Evolutionary conservation across 495 filamentous ascomycete species (phyloP).

Genomic region (Tuber borchii): DNA sequence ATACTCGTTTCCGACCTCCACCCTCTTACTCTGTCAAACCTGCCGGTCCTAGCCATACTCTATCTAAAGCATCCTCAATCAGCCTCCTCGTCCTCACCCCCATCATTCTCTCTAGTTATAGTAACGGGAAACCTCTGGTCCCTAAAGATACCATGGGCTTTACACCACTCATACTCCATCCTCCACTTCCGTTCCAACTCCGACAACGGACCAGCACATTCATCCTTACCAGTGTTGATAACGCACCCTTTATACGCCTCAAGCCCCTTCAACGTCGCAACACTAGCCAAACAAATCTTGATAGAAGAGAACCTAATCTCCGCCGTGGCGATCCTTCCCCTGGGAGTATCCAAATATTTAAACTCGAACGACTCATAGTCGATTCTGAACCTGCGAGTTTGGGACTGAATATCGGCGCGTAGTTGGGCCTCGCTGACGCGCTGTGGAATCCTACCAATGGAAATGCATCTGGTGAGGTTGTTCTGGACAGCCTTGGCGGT

Average conservation of each 20-base stretch:
- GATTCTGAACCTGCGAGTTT: not conserved
- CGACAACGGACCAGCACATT: constrained; percentile 2
- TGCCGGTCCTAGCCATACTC: not conserved
- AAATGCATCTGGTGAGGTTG: not conserved
- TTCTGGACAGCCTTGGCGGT: not conserved
- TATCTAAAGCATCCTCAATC: not conserved
- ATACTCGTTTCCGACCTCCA: not conserved
- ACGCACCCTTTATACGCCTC: not conserved
- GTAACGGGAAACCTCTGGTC: not conserved
- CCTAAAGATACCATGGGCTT: not conserved
- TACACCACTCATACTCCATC: not conserved
- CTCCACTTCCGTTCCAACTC: constrained; percentile 11
- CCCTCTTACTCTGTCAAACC: not conserved
- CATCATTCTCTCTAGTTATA: not conserved
- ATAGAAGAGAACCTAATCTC: not conserved
- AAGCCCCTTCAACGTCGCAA: not conserved
- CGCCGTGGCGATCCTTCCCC: not conserved
- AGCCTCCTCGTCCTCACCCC: not conserved
- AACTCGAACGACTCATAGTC: not conserved
- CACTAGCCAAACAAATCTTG: not conserved
- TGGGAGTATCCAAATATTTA: not conserved
- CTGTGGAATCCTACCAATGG: not conserved
- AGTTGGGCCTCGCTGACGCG: not conserved
- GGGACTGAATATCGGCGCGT: not conserved
- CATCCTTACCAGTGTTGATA: not conserved